phyloP scores from a whole-genome alignment of 78 protist genomes.

The Polysphondylium violaceum region DNA sequence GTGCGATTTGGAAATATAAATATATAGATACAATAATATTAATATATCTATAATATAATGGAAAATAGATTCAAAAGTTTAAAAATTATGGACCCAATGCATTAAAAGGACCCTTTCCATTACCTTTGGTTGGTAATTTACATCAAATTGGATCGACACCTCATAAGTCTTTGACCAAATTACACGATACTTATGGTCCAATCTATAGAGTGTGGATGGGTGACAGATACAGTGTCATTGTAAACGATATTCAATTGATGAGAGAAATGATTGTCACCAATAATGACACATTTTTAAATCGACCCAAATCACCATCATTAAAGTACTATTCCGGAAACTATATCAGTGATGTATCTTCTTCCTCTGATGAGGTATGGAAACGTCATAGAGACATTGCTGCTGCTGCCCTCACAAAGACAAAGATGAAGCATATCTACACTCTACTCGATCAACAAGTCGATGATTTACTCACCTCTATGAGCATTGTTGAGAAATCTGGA shows the following conservation, averaged over 20 bases:
- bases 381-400: constrained; percentile 20
- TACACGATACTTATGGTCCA: not conserved
- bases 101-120: constrained; percentile 56
- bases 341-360: not conserved
- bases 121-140: constrained; percentile 56
- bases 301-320: not conserved
- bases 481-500: not conserved
- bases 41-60: no score
- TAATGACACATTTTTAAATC: not conserved
- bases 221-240: constrained; percentile 8
- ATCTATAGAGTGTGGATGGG: constrained; percentile 45
- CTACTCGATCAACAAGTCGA: constrained; percentile 19
- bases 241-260: not conserved
- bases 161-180: constrained; percentile 1
- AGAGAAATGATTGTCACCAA: constrained; percentile 1
- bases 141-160: constrained; percentile 35
- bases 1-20: no score
- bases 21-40: no score
- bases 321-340: not conserved
- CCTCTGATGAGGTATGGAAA: constrained; percentile 10
- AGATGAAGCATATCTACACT: constrained; percentile 10
- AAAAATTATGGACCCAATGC: no score
- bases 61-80: no score
- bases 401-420: constrained; percentile 38
- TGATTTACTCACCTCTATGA: constrained; percentile 16